phyloP scores from a whole-genome alignment of 306 rosid species.

The Cyamopsis tetragonoloba region DNA sequence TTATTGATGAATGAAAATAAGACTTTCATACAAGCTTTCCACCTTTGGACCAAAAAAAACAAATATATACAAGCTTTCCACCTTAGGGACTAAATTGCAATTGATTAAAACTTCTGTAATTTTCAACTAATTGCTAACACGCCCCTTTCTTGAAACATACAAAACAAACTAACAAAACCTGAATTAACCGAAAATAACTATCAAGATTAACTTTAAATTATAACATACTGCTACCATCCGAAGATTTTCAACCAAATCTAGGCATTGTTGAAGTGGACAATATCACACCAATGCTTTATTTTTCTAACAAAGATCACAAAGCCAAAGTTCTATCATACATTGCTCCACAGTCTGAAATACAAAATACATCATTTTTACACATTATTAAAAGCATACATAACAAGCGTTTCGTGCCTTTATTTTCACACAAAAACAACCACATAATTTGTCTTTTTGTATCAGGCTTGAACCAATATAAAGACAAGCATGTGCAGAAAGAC shows the following conservation, averaged over 20 bases:
- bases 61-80: no score
- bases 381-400: conserved; percentile 20
- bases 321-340: conserved; percentile 32
- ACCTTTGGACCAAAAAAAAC: no score
- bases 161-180: no score
- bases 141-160: no score
- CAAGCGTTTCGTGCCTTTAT: conserved; percentile 28
- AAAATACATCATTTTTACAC: conserved; percentile 16
- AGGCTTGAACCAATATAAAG: conserved; percentile 22
- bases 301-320: conserved; percentile 22
- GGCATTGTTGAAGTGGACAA: neutral
- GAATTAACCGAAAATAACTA: no score
- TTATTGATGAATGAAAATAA: no score
- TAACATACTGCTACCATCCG: no score
- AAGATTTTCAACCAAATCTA: neutral
- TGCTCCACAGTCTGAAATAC: conserved; percentile 27
- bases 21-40: no score
- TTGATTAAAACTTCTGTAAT: no score
- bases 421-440: conserved; percentile 34
- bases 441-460: conserved; percentile 16
- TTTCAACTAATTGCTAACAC: no score
- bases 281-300: conserved; percentile 17
- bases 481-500: conserved; percentile 25
- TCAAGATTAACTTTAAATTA: no score
- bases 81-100: no score